phyloP scores from a whole-genome alignment of 1,139 yeast species.

The Pneumocystis murina region DNA sequence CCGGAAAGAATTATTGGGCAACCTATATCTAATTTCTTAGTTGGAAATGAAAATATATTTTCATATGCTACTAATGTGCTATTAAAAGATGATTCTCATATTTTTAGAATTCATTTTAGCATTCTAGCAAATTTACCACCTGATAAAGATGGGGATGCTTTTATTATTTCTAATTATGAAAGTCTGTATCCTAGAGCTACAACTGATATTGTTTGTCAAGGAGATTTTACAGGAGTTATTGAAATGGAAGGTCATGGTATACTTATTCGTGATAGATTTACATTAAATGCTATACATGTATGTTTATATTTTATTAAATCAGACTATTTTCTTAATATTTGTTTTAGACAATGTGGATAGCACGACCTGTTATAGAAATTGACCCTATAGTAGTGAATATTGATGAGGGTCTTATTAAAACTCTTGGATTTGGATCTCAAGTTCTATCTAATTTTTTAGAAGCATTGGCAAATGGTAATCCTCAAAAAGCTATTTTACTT shows the following conservation, averaged over 20 bases:
- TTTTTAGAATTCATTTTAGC: slow-evolving; percentile 60
- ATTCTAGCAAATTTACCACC: slow-evolving; percentile 19
- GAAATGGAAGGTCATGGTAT: slow-evolving; percentile 77
- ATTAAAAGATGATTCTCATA: slow-evolving; percentile 41
- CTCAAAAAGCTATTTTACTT: slow-evolving; percentile 50
- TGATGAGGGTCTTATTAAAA: slow-evolving; percentile 50
- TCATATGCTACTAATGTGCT: background rate
- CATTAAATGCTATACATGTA: slow-evolving; percentile 49
- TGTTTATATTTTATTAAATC: slow-evolving; percentile 5
- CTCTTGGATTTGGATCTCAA: slow-evolving; percentile 80
- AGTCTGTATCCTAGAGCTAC: slow-evolving; percentile 9
- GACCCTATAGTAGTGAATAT: slow-evolving; percentile 46
- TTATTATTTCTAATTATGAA: slow-evolving; percentile 7
- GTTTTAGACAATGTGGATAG: slow-evolving; percentile 66
- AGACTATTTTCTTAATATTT: background rate
- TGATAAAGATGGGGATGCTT: slow-evolving; percentile 4
- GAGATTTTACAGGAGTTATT: slow-evolving; percentile 1
- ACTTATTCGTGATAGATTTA: slow-evolving; percentile 52
- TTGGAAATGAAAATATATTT: slow-evolving; percentile 34
- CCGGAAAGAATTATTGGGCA: slow-evolving; percentile 28
- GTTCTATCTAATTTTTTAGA: slow-evolving; percentile 62
- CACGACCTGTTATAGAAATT: slow-evolving; percentile 58
- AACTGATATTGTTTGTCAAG: background rate
- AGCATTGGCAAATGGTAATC: slow-evolving; percentile 42
- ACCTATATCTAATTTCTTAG: slow-evolving; percentile 50